Evolutionary conservation across 2,329 filamentous ascomycete species (phyloP).

Genomic region (Didymella keratinophila): DNA sequence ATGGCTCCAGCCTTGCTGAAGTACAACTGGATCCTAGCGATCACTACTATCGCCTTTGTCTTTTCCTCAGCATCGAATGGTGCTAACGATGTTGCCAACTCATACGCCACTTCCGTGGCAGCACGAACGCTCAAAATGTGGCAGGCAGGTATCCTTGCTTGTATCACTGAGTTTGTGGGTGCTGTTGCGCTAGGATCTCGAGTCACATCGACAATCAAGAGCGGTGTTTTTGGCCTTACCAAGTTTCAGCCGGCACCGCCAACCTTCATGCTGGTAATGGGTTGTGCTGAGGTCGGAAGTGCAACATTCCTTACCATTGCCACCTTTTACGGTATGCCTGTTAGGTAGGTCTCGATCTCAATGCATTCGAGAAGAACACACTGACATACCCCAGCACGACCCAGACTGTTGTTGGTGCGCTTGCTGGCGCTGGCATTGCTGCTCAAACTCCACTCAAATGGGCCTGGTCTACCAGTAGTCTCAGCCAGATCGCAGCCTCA

Average conservation of each 20-base stretch:
- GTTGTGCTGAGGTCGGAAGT: constrained; percentile 62
- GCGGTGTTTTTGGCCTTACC: constrained; percentile 62
- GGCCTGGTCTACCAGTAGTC: constrained; percentile 38
- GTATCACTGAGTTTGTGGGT: constrained; percentile 61
- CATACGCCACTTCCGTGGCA: constrained; percentile 60
- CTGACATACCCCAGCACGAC: constrained; percentile 59
- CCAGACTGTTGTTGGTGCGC: constrained; percentile 66
- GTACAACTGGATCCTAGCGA: constrained; percentile 54
- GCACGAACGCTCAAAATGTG: constrained; percentile 62
- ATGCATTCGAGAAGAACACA: not conserved
- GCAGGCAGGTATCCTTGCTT: constrained; percentile 60
- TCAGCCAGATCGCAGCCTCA: constrained; percentile 52
- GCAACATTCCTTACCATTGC: constrained; percentile 64
- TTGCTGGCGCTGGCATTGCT: constrained; percentile 67
- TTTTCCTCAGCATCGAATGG: constrained; percentile 50
- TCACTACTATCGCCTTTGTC: constrained; percentile 51
- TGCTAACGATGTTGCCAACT: constrained; percentile 64
- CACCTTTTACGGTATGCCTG: constrained; percentile 62
- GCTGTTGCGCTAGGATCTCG: constrained; percentile 61
- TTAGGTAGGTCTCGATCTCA: constrained; percentile 35
- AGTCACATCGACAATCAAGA: constrained; percentile 69
- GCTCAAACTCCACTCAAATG: constrained; percentile 34
- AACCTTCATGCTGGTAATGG: constrained; percentile 67
- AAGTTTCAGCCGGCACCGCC: constrained; percentile 58
- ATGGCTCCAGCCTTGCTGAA: constrained; percentile 20